Percentiles rank a stretch among this genome's conserved stretches.
These are phyloP conservation scores for Trichosporon coremiiforme DNA, from an alignment of 1,284 basidiomycete genomes.

Conservation along the genomic window DNA sequence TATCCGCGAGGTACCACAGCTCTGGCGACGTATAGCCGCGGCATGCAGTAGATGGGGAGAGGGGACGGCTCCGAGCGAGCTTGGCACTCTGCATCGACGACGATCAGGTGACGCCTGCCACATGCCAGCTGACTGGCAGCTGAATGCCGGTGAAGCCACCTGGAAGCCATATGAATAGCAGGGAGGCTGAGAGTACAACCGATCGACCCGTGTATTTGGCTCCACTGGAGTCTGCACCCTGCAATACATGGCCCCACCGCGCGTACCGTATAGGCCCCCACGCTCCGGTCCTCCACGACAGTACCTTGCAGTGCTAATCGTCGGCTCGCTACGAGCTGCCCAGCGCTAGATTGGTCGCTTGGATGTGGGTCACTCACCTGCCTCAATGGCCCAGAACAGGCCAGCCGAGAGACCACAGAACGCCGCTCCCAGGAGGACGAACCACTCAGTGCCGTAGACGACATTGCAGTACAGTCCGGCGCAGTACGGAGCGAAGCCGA, in stretches of 20 bases:
- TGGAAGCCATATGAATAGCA: not conserved
- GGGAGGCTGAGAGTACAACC: not conserved
- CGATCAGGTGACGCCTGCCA: no score
- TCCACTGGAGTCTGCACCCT: not conserved
- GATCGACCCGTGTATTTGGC: not conserved
- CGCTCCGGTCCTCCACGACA: not conserved
- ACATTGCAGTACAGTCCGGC: slow-evolving; percentile 48
- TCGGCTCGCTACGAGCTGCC: no score
- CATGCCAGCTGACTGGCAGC: no score
- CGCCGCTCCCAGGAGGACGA: slow-evolving; percentile 42
- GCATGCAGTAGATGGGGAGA: no score
- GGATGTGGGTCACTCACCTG: slow-evolving; percentile 6
- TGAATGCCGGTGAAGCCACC: no score
- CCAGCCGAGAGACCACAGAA: slow-evolving; percentile 45
- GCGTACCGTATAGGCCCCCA: not conserved
- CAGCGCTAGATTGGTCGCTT: no score
- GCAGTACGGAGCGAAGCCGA: slow-evolving; percentile 45
- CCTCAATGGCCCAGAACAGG: slow-evolving; percentile 44
- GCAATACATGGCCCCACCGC: not conserved
- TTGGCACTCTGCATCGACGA: no score
- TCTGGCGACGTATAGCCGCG: no score
- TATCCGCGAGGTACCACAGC: no score
- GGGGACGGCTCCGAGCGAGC: no score
- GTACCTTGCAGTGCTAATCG: not conserved
- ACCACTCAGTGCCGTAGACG: slow-evolving; percentile 35